Percentiles rank a stretch among this genome's conserved stretches.
Evolutionary conservation across 164 flowering plant species (phyloP).

Genomic region (Cinnamomum chago): DNA sequence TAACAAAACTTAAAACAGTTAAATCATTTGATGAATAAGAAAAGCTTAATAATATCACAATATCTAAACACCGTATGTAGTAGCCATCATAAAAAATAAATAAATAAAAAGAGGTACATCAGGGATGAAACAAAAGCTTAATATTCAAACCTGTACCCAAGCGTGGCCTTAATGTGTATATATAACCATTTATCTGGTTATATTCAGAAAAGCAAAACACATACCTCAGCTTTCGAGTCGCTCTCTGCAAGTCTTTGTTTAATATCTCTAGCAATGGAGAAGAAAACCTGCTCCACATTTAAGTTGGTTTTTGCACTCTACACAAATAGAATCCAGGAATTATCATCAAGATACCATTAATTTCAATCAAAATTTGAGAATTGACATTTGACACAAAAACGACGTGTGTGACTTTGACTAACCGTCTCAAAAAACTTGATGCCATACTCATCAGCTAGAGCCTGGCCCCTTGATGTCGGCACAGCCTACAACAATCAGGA

Average conservation of each 20-base stretch:
- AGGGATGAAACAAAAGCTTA: no score
- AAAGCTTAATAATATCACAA: not conserved
- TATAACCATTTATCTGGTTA: no score
- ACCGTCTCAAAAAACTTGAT: constrained; percentile 57
- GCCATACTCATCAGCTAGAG: constrained; percentile 54
- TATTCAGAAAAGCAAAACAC: not conserved
- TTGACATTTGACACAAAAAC: not conserved
- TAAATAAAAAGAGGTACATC: no score
- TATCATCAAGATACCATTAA: not conserved
- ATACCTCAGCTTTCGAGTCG: constrained; percentile 46
- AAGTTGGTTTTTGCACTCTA: constrained; percentile 60
- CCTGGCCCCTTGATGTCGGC: constrained; percentile 50
- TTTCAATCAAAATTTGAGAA: not conserved
- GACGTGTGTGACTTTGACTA: constrained; percentile 10
- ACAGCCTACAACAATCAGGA: constrained; percentile 33
- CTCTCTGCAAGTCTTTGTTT: constrained; percentile 48
- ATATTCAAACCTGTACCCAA: no score
- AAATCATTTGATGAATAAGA: not conserved
- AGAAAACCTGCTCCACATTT: constrained; percentile 54
- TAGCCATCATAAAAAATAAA: no score
- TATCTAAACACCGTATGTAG: no score
- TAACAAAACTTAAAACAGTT: not conserved
- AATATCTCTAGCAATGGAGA: constrained; percentile 55
- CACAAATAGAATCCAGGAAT: constrained; percentile 1
- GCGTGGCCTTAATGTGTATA: no score